Conservation (phyloP, 2,329 filamentous ascomycete species). For the Diaporthe australafricana region DNA sequence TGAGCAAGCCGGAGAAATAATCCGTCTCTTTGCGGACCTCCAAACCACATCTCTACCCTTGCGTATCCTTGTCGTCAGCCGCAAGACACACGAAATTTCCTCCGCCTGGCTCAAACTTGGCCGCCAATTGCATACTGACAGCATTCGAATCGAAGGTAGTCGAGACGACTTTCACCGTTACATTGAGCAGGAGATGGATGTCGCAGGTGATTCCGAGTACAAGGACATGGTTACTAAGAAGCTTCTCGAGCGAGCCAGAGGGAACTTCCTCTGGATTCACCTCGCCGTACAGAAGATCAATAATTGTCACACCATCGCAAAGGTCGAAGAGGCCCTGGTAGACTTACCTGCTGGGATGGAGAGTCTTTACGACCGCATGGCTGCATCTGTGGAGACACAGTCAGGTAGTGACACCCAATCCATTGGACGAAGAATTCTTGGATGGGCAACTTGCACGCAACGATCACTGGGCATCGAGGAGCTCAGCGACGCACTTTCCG, state of each 20-base stretch:
- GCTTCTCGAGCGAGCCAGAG: constrained; percentile 43
- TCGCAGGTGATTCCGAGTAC: constrained; percentile 37
- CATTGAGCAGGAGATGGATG: constrained; percentile 39
- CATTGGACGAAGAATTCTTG: constrained; percentile 41
- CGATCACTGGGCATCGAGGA: constrained; percentile 42
- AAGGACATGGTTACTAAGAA: constrained; percentile 40
- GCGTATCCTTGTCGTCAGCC: constrained; percentile 47
- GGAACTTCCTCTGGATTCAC: constrained; percentile 50
- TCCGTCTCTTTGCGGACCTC: constrained; percentile 45
- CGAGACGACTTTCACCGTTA: constrained; percentile 40
- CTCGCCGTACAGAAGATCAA: constrained; percentile 46
- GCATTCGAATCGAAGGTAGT: constrained; percentile 36
- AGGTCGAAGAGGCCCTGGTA: constrained; percentile 42
- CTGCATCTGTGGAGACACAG: constrained; percentile 37
- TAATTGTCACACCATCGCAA: constrained; percentile 41
- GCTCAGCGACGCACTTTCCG: constrained; percentile 40
- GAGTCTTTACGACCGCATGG: constrained; percentile 48
- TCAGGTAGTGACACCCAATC: constrained; percentile 30
- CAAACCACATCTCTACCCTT: constrained; percentile 41
- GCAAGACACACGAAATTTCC: constrained; percentile 41
- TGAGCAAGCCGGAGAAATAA: constrained; percentile 43
- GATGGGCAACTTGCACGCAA: constrained; percentile 42
- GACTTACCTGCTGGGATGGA: constrained; percentile 48
- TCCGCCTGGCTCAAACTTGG: constrained; percentile 37
- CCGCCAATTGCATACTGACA: not conserved